Evolutionary conservation across 2,329 filamentous ascomycete species (phyloP).

Genomic region (Epicoccum nigrum): DNA sequence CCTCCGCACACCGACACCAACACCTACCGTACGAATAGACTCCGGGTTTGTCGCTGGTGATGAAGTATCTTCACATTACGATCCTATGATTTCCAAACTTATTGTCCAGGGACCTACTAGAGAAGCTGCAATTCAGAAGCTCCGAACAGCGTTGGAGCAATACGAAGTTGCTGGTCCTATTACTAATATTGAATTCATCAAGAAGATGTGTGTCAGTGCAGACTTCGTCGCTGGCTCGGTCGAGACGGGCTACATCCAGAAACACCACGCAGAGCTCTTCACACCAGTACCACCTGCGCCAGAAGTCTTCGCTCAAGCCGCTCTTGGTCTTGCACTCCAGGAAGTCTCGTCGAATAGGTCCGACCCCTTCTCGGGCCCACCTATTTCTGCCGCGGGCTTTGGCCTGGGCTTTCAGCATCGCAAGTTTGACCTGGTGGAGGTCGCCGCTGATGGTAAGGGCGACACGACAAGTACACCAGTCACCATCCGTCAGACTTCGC

Average conservation of each 20-base stretch:
- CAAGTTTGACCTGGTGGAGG: slow-evolving; percentile 62
- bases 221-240: slow-evolving; percentile 88
- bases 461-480: slow-evolving; percentile 52
- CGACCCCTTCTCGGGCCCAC: slow-evolving; percentile 51
- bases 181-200: slow-evolving; percentile 97
- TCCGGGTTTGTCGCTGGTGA: slow-evolving; percentile 91
- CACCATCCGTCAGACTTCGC: slow-evolving; percentile 58
- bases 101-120: slow-evolving; percentile 85
- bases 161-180: slow-evolving; percentile 93
- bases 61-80: slow-evolving; percentile 91
- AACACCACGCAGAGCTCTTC: slow-evolving; percentile 82
- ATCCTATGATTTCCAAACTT: slow-evolving; percentile 98
- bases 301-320: slow-evolving; percentile 86
- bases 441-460: slow-evolving; percentile 51
- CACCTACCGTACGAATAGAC: slow-evolving; percentile 83
- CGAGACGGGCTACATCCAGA: slow-evolving; percentile 95
- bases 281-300: slow-evolving; percentile 63
- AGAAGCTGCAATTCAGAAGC: slow-evolving; percentile 79
- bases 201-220: slow-evolving; percentile 78
- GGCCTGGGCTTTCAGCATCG: slow-evolving; percentile 65
- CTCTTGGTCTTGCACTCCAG: slow-evolving; percentile 71
- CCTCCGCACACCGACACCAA: slow-evolving; percentile 72
- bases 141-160: slow-evolving; percentile 78
- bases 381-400: slow-evolving; percentile 60
- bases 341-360: slow-evolving; percentile 35